Percentiles rank a stretch among this genome's conserved stretches.
These are phyloP conservation scores for Telopea speciosissima DNA, from an alignment of 177 flowering plant genomes.

Conservation along the genomic window DNA sequence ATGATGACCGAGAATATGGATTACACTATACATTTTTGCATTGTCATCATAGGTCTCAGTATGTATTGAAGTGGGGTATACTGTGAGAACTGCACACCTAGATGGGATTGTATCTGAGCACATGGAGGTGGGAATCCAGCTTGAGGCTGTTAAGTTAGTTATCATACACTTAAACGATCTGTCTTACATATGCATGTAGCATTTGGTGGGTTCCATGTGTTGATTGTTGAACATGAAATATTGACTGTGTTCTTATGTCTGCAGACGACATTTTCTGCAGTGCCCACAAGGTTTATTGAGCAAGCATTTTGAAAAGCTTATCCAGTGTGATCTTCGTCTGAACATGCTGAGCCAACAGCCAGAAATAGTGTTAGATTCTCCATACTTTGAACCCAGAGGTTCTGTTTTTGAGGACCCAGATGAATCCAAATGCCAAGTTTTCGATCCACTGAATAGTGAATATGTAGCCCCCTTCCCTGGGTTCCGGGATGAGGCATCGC, in stretches of 20 bases:
- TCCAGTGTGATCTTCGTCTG: constrained; percentile 86
- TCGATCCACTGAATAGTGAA: constrained; percentile 33
- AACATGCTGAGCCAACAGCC: constrained; percentile 74
- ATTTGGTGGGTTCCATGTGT: not conserved
- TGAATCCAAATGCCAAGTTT: constrained; percentile 36
- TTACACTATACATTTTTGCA: too few relatives aligned
- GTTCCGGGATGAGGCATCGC: constrained; percentile 43
- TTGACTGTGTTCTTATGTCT: constrained; percentile 11
- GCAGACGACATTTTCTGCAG: constrained; percentile 79
- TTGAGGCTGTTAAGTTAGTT: too few relatives aligned
- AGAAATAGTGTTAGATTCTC: constrained; percentile 62
- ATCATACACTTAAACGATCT: not conserved
- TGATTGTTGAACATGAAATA: not conserved
- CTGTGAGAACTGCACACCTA: too few relatives aligned
- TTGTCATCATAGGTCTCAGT: too few relatives aligned
- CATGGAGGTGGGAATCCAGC: too few relatives aligned
- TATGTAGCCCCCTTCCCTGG: constrained; percentile 33
- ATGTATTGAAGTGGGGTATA: too few relatives aligned
- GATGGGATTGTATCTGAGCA: too few relatives aligned
- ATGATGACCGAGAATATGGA: too few relatives aligned
- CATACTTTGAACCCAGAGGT: constrained; percentile 55
- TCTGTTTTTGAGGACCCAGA: constrained; percentile 51
- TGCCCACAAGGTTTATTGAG: constrained; percentile 73
- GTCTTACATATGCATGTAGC: not conserved
- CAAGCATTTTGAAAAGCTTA: constrained; percentile 89